A percentile compares a stretch with the other conserved stretches of the same genome.
Evolutionary conservation across 2,329 filamentous ascomycete species (phyloP).

Genomic region (Alternaria brassicae): DNA sequence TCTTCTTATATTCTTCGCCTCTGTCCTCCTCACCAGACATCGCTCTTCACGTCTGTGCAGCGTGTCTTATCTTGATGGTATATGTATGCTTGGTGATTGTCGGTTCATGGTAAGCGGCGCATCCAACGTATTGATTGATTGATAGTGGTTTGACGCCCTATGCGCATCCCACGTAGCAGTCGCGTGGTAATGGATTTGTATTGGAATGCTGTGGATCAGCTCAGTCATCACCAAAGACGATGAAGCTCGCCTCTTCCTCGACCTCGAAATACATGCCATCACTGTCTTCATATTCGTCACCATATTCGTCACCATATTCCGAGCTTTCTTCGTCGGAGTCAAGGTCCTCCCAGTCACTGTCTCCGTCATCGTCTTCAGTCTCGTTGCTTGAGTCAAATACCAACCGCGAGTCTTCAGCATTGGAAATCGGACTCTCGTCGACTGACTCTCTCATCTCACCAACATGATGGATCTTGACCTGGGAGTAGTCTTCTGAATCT

Average conservation of each 20-base stretch:
- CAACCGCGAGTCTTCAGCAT: neutral
- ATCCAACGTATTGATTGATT: neutral
- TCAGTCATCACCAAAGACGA: conserved; percentile 35
- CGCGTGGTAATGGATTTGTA: neutral
- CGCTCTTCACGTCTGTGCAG: neutral
- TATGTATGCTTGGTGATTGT: neutral
- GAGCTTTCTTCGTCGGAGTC: conserved; percentile 9
- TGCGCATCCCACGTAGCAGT: neutral
- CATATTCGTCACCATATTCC: conserved; percentile 23
- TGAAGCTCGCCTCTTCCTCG: conserved; percentile 30
- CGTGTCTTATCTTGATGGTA: neutral
- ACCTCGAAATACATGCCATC: conserved; percentile 21
- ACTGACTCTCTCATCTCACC: neutral
- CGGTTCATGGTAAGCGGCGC: neutral
- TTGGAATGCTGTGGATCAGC: neutral
- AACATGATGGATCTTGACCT: conserved; percentile 9
- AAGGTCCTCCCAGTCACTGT: conserved; percentile 36
- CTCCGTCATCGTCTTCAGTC: conserved; percentile 24
- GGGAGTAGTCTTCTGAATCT: conserved; percentile 31
- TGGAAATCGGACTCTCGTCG: neutral
- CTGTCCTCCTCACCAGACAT: neutral
- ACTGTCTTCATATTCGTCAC: conserved; percentile 24
- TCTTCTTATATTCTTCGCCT: neutral
- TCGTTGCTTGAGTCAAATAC: conserved; percentile 9
- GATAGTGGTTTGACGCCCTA: neutral